A percentile compares a stretch with the other conserved stretches of the same genome.
Conservation (phyloP, 164 flowering plant species). For the Protea cynaroides region DNA sequence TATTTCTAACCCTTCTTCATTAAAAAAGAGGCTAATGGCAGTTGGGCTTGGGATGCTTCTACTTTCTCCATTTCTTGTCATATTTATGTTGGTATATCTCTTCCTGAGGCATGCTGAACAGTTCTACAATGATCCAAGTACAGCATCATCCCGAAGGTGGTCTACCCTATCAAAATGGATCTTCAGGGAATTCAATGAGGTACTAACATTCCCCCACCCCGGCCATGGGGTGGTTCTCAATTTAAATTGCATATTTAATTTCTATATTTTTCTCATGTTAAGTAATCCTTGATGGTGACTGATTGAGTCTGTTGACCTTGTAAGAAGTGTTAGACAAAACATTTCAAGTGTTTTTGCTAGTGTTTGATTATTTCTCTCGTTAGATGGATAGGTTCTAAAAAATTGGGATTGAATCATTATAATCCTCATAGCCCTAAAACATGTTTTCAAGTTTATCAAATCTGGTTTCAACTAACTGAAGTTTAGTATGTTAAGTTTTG, state of each 20-base stretch:
- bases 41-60: conserved; percentile 84
- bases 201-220: conserved; percentile 15
- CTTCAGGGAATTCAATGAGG: conserved; percentile 97
- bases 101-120: conserved; percentile 96
- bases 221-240: neutral
- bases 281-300: too few relatives aligned
- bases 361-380: too few relatives aligned
- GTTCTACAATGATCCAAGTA: conserved; percentile 93
- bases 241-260: neutral
- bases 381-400: too few relatives aligned
- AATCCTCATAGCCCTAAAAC: too few relatives aligned
- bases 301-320: too few relatives aligned
- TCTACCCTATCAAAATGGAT: conserved; percentile 97
- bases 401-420: too few relatives aligned
- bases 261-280: neutral
- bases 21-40: conserved; percentile 82
- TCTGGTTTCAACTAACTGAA: too few relatives aligned
- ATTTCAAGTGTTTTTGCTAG: too few relatives aligned
- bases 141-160: conserved; percentile 93
- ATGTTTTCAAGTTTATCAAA: too few relatives aligned
- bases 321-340: too few relatives aligned
- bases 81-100: conserved; percentile 86
- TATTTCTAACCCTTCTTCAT: conserved; percentile 56
- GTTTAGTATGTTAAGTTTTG: too few relatives aligned
- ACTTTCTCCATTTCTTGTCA: conserved; percentile 88